phyloP scores from a whole-genome alignment of 306 rosid genomes.

The Fragaria ananassa region DNA sequence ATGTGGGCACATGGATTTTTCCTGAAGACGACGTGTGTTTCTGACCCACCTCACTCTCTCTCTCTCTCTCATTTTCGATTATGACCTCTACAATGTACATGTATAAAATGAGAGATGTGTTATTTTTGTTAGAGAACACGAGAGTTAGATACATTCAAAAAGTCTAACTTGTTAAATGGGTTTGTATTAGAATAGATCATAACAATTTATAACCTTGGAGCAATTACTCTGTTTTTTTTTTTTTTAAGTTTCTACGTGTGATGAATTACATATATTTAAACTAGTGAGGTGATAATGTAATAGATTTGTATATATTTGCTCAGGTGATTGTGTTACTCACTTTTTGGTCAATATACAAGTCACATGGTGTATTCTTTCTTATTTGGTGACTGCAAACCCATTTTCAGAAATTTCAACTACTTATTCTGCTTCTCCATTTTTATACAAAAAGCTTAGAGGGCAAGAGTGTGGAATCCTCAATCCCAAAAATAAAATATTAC shows the following conservation, averaged over 20 bases:
- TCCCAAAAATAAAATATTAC: not conserved
- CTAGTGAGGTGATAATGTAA: too few species aligned
- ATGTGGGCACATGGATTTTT: constrained; percentile 97
- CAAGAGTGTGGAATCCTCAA: not conserved
- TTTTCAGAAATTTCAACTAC: not conserved
- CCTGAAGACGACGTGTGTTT: constrained; percentile 87
- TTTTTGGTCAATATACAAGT: not conserved
- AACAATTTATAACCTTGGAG: too few species aligned
- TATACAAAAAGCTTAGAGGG: not conserved
- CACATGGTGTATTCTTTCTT: not conserved
- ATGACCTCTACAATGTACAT: too few species aligned
- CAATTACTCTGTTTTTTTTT: too few species aligned
- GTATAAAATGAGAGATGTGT: too few species aligned
- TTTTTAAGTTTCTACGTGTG: too few species aligned
- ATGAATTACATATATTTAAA: too few species aligned
- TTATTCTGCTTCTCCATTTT: constrained; percentile 4
- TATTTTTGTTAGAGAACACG: not conserved
- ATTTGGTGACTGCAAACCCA: not conserved
- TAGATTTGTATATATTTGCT: too few species aligned
- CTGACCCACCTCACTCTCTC: constrained; percentile 43
- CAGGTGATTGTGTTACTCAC: not conserved
- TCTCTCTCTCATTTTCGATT: constrained; percentile 14
- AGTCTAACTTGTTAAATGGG: not conserved
- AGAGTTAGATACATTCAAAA: too few species aligned
- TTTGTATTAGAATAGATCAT: too few species aligned